Evolutionary conservation across 176 grass and related monocot species (phyloP).

Genomic region (Cocos nucifera): DNA sequence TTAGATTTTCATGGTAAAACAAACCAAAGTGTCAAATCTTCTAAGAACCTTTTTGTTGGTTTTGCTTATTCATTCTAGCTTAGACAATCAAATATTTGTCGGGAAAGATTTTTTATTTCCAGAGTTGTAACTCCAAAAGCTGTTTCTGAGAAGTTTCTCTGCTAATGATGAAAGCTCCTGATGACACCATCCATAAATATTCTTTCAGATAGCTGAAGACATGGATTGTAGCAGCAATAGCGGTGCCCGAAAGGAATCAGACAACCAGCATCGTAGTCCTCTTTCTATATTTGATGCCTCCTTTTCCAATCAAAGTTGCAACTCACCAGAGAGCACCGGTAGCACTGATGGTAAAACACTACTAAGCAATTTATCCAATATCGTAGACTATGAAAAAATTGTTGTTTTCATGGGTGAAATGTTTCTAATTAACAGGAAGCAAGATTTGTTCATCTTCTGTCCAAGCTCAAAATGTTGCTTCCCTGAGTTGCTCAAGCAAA

Average conservation of each 20-base stretch:
- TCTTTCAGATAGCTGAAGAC: constrained; percentile 38
- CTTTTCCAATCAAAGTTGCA: constrained; percentile 48
- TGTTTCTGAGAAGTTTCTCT: not conserved
- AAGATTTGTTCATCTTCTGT: constrained; percentile 32
- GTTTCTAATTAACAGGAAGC: constrained; percentile 21
- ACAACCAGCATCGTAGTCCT: constrained; percentile 41
- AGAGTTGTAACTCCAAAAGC: not conserved
- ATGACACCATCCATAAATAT: constrained; percentile 9
- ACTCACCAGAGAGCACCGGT: constrained; percentile 41
- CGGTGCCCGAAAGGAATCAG: constrained; percentile 26
- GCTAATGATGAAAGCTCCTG: constrained; percentile 6
- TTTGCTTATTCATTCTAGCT: no score
- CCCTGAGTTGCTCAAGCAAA: constrained; percentile 25
- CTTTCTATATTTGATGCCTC: constrained; percentile 55
- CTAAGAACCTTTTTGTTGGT: no score
- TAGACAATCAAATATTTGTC: no score
- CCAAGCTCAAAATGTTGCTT: constrained; percentile 35
- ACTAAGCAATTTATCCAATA: not conserved
- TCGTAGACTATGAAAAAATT: no score
- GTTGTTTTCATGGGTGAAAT: no score
- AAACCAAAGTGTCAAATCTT: no score
- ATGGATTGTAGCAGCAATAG: constrained; percentile 37
- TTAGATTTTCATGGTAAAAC: no score
- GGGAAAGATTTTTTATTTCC: no score
- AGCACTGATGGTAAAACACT: constrained; percentile 38